A percentile compares a stretch with the other conserved stretches of the same genome.
Conservation (phyloP, 139 green algal species). For the Tetraselmis chui region DNA sequence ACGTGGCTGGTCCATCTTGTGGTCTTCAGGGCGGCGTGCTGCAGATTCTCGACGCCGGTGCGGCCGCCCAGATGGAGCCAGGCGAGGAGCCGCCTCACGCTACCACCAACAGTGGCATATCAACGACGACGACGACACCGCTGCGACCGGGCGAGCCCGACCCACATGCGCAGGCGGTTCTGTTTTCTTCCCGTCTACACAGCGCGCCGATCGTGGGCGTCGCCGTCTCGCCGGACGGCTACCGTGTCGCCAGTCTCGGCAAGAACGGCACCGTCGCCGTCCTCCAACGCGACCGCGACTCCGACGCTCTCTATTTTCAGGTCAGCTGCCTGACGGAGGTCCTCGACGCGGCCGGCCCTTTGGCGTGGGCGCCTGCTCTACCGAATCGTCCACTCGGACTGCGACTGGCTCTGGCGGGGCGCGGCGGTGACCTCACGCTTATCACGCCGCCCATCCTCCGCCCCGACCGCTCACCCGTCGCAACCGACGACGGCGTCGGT, state of each 20-base stretch:
- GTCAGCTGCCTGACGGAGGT: not conserved
- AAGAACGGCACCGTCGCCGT: not conserved
- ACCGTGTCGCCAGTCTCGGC: not conserved
- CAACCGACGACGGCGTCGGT: not conserved
- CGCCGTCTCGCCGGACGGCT: not conserved
- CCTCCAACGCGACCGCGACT: not conserved
- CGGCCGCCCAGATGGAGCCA: not conserved
- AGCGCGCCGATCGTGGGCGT: not conserved
- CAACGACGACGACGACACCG: no score
- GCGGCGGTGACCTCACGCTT: not conserved
- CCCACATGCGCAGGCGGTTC: not conserved
- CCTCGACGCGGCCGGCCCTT: not conserved
- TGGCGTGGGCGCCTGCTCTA: not conserved
- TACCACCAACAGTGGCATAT: no score
- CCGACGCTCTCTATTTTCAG: not conserved
- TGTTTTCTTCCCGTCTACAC: not conserved
- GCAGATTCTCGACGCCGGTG: not conserved
- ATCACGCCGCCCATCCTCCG: not conserved
- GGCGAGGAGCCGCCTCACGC: not conserved
- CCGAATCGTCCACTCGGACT: not conserved
- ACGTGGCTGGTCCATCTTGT: no score
- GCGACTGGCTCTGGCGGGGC: not conserved
- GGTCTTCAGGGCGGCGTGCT: not conserved
- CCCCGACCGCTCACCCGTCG: not conserved
- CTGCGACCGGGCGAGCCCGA: not conserved